These are phyloP conservation scores for Termitomyces sp. DNA, from an alignment of 768 basidiomycete genomes.

Conservation along the genomic window DNA sequence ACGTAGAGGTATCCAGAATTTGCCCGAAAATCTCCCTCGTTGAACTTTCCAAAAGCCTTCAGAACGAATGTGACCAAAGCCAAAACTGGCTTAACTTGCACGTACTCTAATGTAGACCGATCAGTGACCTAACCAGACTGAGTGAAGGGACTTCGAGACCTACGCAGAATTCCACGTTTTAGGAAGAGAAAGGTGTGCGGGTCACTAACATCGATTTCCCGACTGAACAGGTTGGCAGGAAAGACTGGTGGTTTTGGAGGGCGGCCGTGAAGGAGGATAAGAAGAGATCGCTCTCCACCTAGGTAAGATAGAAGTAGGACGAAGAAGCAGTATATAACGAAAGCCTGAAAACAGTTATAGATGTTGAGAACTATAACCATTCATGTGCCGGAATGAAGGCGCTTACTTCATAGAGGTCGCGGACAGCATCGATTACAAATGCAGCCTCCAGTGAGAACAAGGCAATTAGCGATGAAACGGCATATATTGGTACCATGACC, in stretches of 20 bases:
- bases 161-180: constrained; percentile 93
- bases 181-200: constrained; percentile 92
- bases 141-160: constrained; percentile 8
- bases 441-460: constrained; percentile 92
- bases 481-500: constrained; percentile 95
- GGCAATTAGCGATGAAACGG: constrained; percentile 84
- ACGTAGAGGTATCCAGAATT: constrained; percentile 91
- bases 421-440: constrained; percentile 91
- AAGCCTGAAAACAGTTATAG: constrained; percentile 48
- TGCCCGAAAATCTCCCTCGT: constrained; percentile 82
- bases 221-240: constrained; percentile 77
- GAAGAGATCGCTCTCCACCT: constrained; percentile 89
- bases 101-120: constrained; percentile 68
- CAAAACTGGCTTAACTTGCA: constrained; percentile 90
- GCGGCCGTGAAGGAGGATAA: constrained; percentile 89
- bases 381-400: not conserved
- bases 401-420: constrained; percentile 93
- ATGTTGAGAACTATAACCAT: not conserved
- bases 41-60: constrained; percentile 82
- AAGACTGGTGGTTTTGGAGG: constrained; percentile 85
- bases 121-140: constrained; percentile 40
- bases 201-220: constrained; percentile 90
- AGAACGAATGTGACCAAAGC: constrained; percentile 80
- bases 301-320: constrained; percentile 75
- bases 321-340: constrained; percentile 94